Evolutionary conservation across 2,329 filamentous ascomycete genomes (phyloP).

Genomic region (Aureobasidium sp.): DNA sequence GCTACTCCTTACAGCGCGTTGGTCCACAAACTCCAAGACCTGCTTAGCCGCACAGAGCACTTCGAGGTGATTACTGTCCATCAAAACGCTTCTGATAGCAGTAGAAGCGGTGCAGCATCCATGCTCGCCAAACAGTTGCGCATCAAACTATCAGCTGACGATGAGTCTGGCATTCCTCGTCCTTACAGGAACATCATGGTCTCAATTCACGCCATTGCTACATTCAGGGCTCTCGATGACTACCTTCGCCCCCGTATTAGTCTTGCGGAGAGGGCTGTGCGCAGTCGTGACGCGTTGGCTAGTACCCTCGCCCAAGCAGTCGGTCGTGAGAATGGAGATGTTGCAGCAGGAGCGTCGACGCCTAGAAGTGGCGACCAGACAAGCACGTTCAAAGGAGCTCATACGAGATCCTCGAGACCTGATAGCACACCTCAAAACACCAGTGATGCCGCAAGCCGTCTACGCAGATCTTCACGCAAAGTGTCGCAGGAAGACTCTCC

Average conservation of each 20-base stretch:
- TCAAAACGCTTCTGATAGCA: slow-evolving; percentile 83
- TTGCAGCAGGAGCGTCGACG: slow-evolving; percentile 41
- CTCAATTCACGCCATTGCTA: slow-evolving; percentile 95
- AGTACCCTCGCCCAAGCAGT: slow-evolving; percentile 58
- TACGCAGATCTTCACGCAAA: slow-evolving; percentile 29
- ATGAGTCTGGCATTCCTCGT: slow-evolving; percentile 80
- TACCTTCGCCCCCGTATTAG: slow-evolving; percentile 87
- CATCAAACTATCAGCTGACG: slow-evolving; percentile 80
- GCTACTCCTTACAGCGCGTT: slow-evolving; percentile 83
- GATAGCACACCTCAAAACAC: slow-evolving; percentile 14
- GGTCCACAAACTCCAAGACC: slow-evolving; percentile 88
- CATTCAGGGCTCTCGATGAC: slow-evolving; percentile 93
- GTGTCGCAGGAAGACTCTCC: slow-evolving; percentile 23
- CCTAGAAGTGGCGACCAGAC: too few species aligned
- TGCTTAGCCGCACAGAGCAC: slow-evolving; percentile 93
- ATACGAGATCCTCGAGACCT: slow-evolving; percentile 3
- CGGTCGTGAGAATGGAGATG: slow-evolving; percentile 41
- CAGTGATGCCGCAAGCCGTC: slow-evolving; percentile 17
- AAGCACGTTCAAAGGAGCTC: not conserved
- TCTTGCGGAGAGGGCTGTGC: slow-evolving; percentile 62
- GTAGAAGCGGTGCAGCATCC: slow-evolving; percentile 81
- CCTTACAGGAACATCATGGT: slow-evolving; percentile 94
- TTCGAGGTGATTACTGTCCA: slow-evolving; percentile 96
- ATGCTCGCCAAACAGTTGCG: slow-evolving; percentile 96
- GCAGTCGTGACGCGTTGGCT: slow-evolving; percentile 55